Evolutionary conservation across 176 grass and related monocot species (phyloP).

Genomic region (Triticum urartu): DNA sequence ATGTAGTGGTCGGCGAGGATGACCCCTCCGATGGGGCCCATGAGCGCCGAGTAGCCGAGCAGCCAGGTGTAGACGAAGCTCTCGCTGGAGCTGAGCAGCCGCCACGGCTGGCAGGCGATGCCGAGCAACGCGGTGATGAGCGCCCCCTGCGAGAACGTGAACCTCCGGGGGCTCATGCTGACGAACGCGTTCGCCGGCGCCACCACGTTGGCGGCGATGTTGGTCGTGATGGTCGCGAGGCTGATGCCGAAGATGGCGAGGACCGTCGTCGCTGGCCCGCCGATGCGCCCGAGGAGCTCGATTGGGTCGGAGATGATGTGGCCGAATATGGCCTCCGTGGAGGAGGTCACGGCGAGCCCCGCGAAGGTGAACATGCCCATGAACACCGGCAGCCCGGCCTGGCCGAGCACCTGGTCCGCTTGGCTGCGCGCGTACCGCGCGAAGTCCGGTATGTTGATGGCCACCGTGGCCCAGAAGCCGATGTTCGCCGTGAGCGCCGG

Average conservation of each 20-base stretch:
- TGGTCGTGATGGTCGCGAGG: conserved; percentile 90
- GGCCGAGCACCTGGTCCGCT: conserved; percentile 79
- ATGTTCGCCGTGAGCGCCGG: conserved; percentile 89
- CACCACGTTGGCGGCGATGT: conserved; percentile 92
- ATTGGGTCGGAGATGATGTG: conserved; percentile 87
- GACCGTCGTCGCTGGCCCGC: conserved; percentile 64
- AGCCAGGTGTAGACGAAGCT: conserved; percentile 98
- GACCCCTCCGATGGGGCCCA: conserved; percentile 84
- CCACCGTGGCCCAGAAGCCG: conserved; percentile 95
- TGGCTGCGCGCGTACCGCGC: conserved; percentile 78
- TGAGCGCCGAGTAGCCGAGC: conserved; percentile 76
- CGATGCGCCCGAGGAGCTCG: conserved; percentile 69
- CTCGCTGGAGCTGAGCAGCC: conserved; percentile 85
- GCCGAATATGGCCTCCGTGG: conserved; percentile 89
- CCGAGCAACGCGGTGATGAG: conserved; percentile 77
- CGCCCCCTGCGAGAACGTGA: conserved; percentile 81
- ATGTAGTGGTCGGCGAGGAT: conserved; percentile 84
- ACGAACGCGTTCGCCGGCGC: conserved; percentile 84
- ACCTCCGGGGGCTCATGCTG: conserved; percentile 64
- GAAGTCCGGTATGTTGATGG: conserved; percentile 95
- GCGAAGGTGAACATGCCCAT: conserved; percentile 93
- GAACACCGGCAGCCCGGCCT: conserved; percentile 80
- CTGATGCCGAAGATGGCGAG: conserved; percentile 88
- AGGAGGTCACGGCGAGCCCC: conserved; percentile 74
- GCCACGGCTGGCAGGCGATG: conserved; percentile 91